Base-by-base conservation (phyloP, 768 basidiomycete species). In the Boletellus emodensis region DNA sequence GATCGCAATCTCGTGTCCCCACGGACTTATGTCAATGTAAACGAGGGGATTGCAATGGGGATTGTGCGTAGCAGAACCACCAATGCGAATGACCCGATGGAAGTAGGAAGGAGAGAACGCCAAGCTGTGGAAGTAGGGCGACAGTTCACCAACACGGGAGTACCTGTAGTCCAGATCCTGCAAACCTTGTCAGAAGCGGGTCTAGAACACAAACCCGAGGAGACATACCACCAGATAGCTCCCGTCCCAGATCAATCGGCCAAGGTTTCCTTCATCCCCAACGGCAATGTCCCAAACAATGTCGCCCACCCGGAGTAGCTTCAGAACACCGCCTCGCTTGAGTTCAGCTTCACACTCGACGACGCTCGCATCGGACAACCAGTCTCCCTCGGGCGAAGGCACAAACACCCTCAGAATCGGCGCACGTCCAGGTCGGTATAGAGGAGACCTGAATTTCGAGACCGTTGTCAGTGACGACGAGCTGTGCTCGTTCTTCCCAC, bases 31-130 rank as follows among this genome's bases (percentile, higher is more conserved):
- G 67, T 94, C 87, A 52, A 93, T 67, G 62, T 89, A 83, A 14
- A 78, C 77, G 35, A 92, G 75, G 0, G 80, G 83, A 58, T 85
- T 84, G 18, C 74, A 76, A 13, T 72, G 71, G 14, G 76, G 65
- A 14, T 82, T 79, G 40, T 60, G 55, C 26, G 52, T 40, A 24
- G 59, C 48, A 44, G 58, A 60, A 33, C 57, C 54, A n/a, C 64
- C 66, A 0, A 82, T 84, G 17, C 88, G 80, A 49, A 94, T 82
- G 39, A 91, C 86, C 35, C 86, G 82, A 65, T 93, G 88, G 74
- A 92, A 94, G 69, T 92, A 92, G 18, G 90, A 91, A 1, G 91
- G 91, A 15, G 91, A 78, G 62, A 91, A 90, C 2, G 87, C 86
- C 37, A 93, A 66, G 11, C 85, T 82, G 40, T 87, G 87, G 54